Base-by-base conservation (phyloP, 768 basidiomycete species). In the Astraeus odoratus region DNA sequence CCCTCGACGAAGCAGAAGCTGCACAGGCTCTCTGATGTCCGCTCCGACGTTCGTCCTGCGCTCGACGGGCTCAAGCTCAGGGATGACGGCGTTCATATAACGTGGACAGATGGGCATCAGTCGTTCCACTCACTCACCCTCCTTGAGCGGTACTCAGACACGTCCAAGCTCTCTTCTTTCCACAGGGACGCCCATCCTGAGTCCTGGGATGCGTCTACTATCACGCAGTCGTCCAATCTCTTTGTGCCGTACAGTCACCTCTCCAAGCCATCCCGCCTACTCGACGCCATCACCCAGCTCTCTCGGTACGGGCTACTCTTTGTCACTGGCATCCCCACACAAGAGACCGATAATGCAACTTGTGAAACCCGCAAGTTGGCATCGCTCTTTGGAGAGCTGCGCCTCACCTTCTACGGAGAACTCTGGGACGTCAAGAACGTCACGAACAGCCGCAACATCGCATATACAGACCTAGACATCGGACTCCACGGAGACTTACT, bases 401-500 rank as follows among this genome's bases (percentile, higher is more conserved):
- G 91, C 22, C 69, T 75, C 36, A 98, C 93, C 8, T 94, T 97
- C 61, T 99, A 99, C 53, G 95, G 95, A 0, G 70, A 74, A 36
- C 58, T 84, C 1, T 97, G 92, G 91, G 80, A 96, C 60, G 94
- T 98, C 22, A 78, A 80, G 66, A 88, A 82, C 49, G 55, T 81
- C 31, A 67, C 63, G 33, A 72, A 88, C 44, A 86, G 86, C 56
- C 76, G 72, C 52, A 99, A 99, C 61, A 91, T 99, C 45, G 95
- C 95, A 3, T 97, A 96, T 61, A 99, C 95, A 10, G 82, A 92
- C 60, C 72, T 96, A 20, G 75, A 88, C 53, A 72, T 99, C 8
- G 94, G 85, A 0, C 59, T 94, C 18, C 94, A 97, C 57, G 89
- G 90, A 86, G 95, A 98, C 67, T 69, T 98, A 0, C 66, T 86